Base-by-base conservation (phyloP, 805 yeast species). In the Brettanomyces sp. region DNA sequence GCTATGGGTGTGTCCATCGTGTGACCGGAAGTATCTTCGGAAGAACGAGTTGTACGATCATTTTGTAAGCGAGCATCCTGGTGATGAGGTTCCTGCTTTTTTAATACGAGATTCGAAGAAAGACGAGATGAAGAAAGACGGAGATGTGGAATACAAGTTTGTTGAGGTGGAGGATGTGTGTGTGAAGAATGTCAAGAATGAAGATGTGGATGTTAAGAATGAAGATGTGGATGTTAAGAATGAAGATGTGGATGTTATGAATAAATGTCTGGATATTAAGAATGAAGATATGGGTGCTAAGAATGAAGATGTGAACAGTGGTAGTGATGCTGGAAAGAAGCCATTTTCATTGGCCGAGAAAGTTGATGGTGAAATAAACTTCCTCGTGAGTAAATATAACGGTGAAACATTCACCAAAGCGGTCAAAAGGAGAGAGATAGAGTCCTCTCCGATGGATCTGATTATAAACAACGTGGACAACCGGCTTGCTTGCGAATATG, bases 1-100 rank as follows among this genome's bases (percentile, higher is more conserved):
- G 50, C 63, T 78, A 36, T 85, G 95, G 91, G 74, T 73, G 47
- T 87, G 95, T 63, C 59, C 63, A 1, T 66, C 67, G 44, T 82
- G 90, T 61, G 59, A 46, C 5, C 58, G 62, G 14, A 60, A 71
- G 30, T 83, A 77, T 54, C 70, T 72, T 4, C 79, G 77, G 50
- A 82, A 82, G 48, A 69, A 69, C 11, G 82, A 76, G 40, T 65
- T 85, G 25, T 54, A 77, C 0, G 61, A 62, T 1, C 96, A 87
- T 62, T 79, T 78, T 57, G 62, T 68, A 39, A 51, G 56, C n/a
- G 63, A 57, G n/a, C 82, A 76, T 49, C 55, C 56, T 18, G 45
- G 5, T 45, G 46, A 47, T 25, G 39, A 30, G 8, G 38, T 12
- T 45, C 42, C 21, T 36, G 42, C n/a, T 11, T 24, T n/a, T 8